A percentile compares a stretch with the other conserved stretches of the same genome.
Evolutionary conservation across 2,329 filamentous ascomycete genomes (phyloP).

Genomic region (Alternaria sp.): DNA sequence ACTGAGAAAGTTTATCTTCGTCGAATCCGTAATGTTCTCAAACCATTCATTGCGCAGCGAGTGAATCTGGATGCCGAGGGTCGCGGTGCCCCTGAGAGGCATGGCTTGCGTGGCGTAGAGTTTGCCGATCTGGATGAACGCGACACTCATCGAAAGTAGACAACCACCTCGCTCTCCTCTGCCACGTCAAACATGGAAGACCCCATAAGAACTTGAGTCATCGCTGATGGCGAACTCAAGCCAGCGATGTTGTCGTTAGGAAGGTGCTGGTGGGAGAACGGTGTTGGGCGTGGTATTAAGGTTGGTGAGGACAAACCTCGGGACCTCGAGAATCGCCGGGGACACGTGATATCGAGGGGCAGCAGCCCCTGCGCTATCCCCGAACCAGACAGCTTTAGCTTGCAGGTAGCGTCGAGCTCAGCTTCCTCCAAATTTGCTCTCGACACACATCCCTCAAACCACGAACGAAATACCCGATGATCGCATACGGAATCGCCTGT

Average conservation of each 20-base stretch:
- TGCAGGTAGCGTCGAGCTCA: background rate
- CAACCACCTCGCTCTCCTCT: background rate
- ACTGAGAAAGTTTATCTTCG: background rate
- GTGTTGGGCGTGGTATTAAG: background rate
- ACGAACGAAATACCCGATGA: background rate
- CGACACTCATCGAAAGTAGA: background rate
- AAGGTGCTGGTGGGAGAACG: background rate
- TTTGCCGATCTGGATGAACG: background rate
- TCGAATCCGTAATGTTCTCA: background rate
- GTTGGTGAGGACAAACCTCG: background rate
- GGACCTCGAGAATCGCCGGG: background rate
- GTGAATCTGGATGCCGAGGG: background rate
- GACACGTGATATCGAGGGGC: background rate
- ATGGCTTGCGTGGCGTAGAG: background rate
- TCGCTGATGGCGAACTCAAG: background rate
- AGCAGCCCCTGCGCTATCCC: background rate
- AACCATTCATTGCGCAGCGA: background rate
- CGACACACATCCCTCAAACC: background rate
- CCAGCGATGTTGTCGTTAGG: background rate
- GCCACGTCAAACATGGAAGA: background rate
- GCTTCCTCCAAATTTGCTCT: background rate
- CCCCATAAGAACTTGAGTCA: background rate
- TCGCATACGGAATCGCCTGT: background rate
- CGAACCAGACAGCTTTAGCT: background rate
- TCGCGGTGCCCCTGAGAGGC: background rate